A percentile compares a stretch with the other conserved stretches of the same genome.
Conservation (phyloP, 495 filamentous ascomycete species). For the Hyaloscypha hepaticicola region DNA sequence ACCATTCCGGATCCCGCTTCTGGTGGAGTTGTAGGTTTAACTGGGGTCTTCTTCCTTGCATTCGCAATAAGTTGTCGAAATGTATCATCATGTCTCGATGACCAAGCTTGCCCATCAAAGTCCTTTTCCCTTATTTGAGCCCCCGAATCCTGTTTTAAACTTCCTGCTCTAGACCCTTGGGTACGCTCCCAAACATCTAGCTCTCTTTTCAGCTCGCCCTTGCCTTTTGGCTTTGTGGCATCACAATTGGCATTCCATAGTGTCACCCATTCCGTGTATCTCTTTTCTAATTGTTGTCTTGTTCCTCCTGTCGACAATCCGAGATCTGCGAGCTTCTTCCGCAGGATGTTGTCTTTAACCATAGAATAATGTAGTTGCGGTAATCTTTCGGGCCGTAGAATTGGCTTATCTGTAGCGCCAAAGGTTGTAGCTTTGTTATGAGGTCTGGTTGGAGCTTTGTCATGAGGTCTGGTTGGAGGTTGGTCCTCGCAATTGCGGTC, state of each 20-base stretch:
- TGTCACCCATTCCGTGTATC: constrained; percentile 93
- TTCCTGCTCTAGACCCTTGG: constrained; percentile 50
- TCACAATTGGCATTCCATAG: constrained; percentile 98
- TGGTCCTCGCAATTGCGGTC: constrained; percentile 45
- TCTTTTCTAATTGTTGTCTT: constrained; percentile 64
- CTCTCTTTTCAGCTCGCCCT: constrained; percentile 70
- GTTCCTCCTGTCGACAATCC: constrained; percentile 74
- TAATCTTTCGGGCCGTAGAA: constrained; percentile 39
- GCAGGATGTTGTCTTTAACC: constrained; percentile 70
- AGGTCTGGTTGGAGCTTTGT: constrained; percentile 21
- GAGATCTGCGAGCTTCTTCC: constrained; percentile 76
- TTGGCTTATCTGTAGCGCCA: constrained; percentile 13
- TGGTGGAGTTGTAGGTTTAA: constrained; percentile 2
- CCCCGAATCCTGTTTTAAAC: constrained; percentile 17
- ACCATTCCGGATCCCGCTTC: background rate
- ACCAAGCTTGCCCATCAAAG: constrained; percentile 80
- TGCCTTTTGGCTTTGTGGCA: constrained; percentile 65
- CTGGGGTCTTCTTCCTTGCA: constrained; percentile 48
- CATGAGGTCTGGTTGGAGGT: constrained; percentile 25
- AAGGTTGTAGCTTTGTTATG: constrained; percentile 16
- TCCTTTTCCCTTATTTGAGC: constrained; percentile 55
- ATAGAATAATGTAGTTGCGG: constrained; percentile 79
- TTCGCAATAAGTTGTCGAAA: constrained; percentile 75
- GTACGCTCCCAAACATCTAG: constrained; percentile 83
- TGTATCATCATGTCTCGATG: constrained; percentile 63